Conservation (phyloP, 441 rosid species). For the Geranium incanum region DNA sequence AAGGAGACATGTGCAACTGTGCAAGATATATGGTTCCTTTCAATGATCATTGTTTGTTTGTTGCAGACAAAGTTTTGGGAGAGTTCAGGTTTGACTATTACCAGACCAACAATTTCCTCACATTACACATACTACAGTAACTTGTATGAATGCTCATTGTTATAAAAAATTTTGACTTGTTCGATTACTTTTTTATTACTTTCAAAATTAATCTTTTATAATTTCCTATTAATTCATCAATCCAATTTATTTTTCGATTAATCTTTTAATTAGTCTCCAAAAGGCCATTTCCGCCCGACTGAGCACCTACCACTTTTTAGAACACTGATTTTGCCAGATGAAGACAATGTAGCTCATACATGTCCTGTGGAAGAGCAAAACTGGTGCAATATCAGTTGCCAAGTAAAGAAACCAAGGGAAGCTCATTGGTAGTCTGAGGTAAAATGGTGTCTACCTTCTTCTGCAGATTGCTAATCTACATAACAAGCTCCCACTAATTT, state of each 20-base stretch:
- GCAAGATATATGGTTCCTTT: neutral
- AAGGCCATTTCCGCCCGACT: too few relatives aligned
- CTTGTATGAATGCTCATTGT: too few relatives aligned
- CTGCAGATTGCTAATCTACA: constrained; percentile 24
- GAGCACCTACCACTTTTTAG: too few relatives aligned
- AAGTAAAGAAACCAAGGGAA: constrained; percentile 15
- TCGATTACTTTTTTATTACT: neutral
- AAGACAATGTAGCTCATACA: constrained; percentile 18
- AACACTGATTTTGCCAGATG: constrained; percentile 17
- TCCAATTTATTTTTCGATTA: too few relatives aligned
- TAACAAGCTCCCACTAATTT: constrained; percentile 3
- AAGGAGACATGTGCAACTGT: neutral
- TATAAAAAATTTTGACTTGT: neutral
- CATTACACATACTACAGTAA: neutral
- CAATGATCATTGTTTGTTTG: neutral
- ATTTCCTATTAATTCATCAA: too few relatives aligned
- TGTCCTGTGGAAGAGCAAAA: constrained; percentile 23
- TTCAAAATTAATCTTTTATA: constrained; percentile 13
- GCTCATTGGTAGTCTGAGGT: constrained; percentile 31
- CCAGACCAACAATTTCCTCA: neutral
- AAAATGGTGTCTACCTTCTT: constrained; percentile 31
- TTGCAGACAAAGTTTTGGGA: constrained; percentile 34
- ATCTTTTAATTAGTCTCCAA: too few relatives aligned
- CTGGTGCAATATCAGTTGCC: constrained; percentile 27
- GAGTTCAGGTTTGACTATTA: constrained; percentile 30